phyloP scores from a whole-genome alignment of 1,139 yeast species.

The Candida sp. region DNA sequence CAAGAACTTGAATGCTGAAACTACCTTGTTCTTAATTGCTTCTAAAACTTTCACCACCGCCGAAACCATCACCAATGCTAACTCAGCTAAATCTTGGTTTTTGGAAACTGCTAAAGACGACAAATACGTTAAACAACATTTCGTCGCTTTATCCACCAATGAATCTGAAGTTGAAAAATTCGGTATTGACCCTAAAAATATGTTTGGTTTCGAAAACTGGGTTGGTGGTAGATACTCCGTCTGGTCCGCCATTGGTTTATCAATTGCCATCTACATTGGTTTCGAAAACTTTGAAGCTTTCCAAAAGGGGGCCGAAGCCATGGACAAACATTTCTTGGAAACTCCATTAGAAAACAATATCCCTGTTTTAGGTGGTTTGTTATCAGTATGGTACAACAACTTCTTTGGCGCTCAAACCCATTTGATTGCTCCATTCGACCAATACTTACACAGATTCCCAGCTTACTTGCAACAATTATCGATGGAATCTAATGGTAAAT shows the following conservation, averaged over 20 bases:
- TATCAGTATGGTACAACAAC: constrained; percentile 97
- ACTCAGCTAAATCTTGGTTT: constrained; percentile 94
- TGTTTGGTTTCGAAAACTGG: constrained; percentile 99
- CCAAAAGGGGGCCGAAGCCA: constrained; percentile 96
- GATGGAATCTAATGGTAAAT: constrained; percentile 99
- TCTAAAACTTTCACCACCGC: constrained; percentile 99
- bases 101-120: constrained; percentile 65
- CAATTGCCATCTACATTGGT: constrained; percentile 93
- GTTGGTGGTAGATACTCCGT: constrained; percentile 99
- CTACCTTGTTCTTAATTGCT: constrained; percentile 91
- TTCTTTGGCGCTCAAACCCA: constrained; percentile 98
- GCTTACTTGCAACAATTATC: constrained; percentile 98
- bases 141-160: constrained; percentile 94
- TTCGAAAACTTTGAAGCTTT: constrained; percentile 88
- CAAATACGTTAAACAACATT: constrained; percentile 88
- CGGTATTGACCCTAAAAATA: constrained; percentile 95
- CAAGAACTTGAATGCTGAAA: constrained; percentile 76
- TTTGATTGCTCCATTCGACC: constrained; percentile 97
- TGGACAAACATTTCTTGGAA: constrained; percentile 82
- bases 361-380: constrained; percentile 88
- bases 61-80: constrained; percentile 95
- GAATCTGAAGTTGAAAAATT: constrained; percentile 87
- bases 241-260: constrained; percentile 98
- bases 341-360: constrained; percentile 90
- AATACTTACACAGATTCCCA: constrained; percentile 98